A percentile compares a stretch with the other conserved stretches of the same genome.
Conservation (phyloP, 441 rosid species). For the Populus hybrid region DNA sequence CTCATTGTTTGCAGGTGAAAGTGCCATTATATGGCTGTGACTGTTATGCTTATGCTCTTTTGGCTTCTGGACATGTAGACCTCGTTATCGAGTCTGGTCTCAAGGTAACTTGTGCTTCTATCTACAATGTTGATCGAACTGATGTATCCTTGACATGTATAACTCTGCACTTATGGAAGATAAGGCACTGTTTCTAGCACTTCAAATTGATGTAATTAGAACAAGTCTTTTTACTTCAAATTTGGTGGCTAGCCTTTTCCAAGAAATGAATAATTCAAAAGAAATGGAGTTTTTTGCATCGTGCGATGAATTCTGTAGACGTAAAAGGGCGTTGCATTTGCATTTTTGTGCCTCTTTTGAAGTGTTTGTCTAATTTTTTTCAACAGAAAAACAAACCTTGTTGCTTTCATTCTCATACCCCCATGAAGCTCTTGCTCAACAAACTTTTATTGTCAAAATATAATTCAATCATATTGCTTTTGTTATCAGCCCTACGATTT, state of each 20-base stretch:
- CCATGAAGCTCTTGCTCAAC: background rate
- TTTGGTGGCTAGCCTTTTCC: background rate
- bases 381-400: background rate
- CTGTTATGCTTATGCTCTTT: slow-evolving; percentile 95
- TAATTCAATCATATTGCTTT: background rate
- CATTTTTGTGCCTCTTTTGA: background rate
- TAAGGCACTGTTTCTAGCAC: background rate
- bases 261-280: background rate
- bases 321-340: background rate
- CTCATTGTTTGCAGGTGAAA: slow-evolving; percentile 57
- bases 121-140: background rate
- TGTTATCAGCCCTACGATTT: slow-evolving; percentile 84
- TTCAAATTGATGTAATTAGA: background rate
- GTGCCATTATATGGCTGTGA: slow-evolving; percentile 94
- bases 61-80: slow-evolving; percentile 96
- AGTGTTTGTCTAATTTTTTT: background rate
- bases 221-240: background rate
- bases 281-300: background rate
- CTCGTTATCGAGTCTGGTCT: slow-evolving; percentile 92
- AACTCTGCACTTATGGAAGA: background rate
- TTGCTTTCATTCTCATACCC: background rate
- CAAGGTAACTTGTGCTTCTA: slow-evolving; percentile 45
- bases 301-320: background rate
- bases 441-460: background rate
- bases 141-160: background rate